Conservation (phyloP, 176 grass and related monocot species). For the Zoysia japonica region DNA sequence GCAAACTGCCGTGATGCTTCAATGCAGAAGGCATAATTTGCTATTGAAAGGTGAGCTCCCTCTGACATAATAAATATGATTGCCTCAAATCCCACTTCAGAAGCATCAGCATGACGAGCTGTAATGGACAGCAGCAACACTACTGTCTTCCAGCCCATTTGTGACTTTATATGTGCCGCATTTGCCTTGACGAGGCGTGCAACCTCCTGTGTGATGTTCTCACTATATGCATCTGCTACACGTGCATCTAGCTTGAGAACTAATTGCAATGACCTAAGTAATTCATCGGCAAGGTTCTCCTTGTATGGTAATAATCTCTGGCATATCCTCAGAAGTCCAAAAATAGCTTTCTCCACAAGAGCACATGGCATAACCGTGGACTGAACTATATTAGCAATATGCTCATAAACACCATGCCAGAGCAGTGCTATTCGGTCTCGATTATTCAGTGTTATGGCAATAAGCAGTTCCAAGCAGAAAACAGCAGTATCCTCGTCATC, state of each 20-base stretch:
- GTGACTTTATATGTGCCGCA: constrained; percentile 81
- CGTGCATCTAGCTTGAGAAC: constrained; percentile 92
- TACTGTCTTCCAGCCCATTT: constrained; percentile 86
- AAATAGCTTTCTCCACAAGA: constrained; percentile 95
- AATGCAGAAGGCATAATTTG: constrained; percentile 82
- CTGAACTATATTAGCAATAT: constrained; percentile 95
- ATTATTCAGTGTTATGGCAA: constrained; percentile 91
- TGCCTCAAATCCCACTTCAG: constrained; percentile 83
- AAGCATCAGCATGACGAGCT: constrained; percentile 93
- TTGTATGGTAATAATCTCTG: constrained; percentile 96
- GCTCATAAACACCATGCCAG: constrained; percentile 96
- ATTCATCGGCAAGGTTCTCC: constrained; percentile 90
- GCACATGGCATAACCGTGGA: constrained; percentile 89
- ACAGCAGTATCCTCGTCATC: constrained; percentile 98
- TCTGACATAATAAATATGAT: constrained; percentile 88
- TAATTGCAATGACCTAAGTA: constrained; percentile 87
- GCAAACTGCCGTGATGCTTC: constrained; percentile 89
- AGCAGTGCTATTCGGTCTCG: constrained; percentile 89
- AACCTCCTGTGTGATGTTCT: constrained; percentile 90
- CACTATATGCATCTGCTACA: constrained; percentile 95
- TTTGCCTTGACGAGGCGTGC: constrained; percentile 87
- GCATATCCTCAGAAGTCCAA: constrained; percentile 94
- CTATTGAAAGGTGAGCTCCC: constrained; percentile 70
- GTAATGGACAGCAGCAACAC: constrained; percentile 87
- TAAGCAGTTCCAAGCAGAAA: constrained; percentile 96